These are phyloP conservation scores for Volvariella volvacea DNA, from an alignment of 1,284 basidiomycete genomes.

Conservation along the genomic window DNA sequence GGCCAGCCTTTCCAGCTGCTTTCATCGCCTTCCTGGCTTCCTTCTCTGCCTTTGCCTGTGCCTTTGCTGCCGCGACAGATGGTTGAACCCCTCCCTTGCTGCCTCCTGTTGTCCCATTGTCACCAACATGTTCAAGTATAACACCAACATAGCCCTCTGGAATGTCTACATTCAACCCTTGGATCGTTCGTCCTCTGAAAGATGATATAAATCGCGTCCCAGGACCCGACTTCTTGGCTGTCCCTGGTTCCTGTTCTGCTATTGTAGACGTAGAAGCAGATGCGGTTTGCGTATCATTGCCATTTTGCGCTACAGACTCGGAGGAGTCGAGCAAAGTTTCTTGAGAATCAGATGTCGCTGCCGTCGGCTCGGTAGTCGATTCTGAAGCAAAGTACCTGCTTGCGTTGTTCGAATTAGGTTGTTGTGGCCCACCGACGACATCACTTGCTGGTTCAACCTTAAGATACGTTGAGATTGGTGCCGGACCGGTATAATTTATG, in stretches of 20 bases:
- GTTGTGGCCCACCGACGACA: conserved; percentile 23
- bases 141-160: conserved; percentile 66
- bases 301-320: neutral
- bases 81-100: neutral
- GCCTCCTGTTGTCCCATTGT: conserved; percentile 7
- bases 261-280: neutral
- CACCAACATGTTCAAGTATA: conserved; percentile 35
- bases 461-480: conserved; percentile 69
- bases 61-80: neutral
- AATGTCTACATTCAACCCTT: conserved; percentile 54
- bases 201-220: conserved; percentile 48
- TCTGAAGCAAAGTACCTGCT: neutral
- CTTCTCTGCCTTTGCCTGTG: neutral
- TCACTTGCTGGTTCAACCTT: conserved; percentile 38
- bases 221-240: conserved; percentile 12
- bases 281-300: neutral
- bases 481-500: conserved; percentile 62
- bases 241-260: conserved; percentile 3
- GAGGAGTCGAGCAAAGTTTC: neutral
- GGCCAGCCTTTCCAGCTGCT: neutral
- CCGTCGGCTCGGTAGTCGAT: neutral
- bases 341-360: neutral
- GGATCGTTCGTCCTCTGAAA: conserved; percentile 67
- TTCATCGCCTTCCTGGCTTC: neutral
- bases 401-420: conserved; percentile 5